Percentiles rank a stretch among this genome's conserved stretches.
Conservation (phyloP, 208 protist genomes). For the Leptomonas seymouri region DNA sequence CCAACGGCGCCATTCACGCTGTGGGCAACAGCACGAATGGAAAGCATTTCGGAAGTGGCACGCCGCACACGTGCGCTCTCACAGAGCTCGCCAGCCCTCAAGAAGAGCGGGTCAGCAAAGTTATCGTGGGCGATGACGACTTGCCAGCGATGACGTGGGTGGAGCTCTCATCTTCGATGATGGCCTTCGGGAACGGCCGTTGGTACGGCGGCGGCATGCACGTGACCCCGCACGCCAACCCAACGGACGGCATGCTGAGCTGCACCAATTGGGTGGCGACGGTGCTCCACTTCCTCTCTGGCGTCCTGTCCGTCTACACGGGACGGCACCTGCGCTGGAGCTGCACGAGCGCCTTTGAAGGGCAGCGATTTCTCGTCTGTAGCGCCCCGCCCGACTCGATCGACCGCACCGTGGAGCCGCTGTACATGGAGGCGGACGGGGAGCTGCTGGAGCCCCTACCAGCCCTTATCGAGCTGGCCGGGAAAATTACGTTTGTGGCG, state of each 20-base stretch:
- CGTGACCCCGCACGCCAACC: constrained; percentile 72
- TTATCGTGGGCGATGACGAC: constrained; percentile 10
- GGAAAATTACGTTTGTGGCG: constrained; percentile 55
- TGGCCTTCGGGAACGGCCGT: constrained; percentile 80
- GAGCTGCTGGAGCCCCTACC: constrained; percentile 70
- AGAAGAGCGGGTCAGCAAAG: not conserved
- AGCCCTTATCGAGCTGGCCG: constrained; percentile 69
- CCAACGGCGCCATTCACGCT: not conserved
- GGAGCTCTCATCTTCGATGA: constrained; percentile 62
- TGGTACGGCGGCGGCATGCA: constrained; percentile 87
- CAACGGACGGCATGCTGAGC: constrained; percentile 73
- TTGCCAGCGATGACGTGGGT: constrained; percentile 50
- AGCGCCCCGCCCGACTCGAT: not conserved
- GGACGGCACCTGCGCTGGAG: constrained; percentile 68
- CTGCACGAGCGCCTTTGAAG: constrained; percentile 71
- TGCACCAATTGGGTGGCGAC: constrained; percentile 76
- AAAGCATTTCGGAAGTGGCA: no score
- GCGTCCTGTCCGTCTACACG: constrained; percentile 62
- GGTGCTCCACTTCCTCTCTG: constrained; percentile 50
- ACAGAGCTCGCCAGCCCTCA: not conserved
- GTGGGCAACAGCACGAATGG: not conserved
- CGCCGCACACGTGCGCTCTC: no score
- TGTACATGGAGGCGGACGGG: constrained; percentile 75
- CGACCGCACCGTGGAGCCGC: constrained; percentile 7
- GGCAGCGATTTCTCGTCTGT: constrained; percentile 60